Base-by-base conservation (phyloP, 2,329 filamentous ascomycete species). In the Endocalyx cinctus region DNA sequence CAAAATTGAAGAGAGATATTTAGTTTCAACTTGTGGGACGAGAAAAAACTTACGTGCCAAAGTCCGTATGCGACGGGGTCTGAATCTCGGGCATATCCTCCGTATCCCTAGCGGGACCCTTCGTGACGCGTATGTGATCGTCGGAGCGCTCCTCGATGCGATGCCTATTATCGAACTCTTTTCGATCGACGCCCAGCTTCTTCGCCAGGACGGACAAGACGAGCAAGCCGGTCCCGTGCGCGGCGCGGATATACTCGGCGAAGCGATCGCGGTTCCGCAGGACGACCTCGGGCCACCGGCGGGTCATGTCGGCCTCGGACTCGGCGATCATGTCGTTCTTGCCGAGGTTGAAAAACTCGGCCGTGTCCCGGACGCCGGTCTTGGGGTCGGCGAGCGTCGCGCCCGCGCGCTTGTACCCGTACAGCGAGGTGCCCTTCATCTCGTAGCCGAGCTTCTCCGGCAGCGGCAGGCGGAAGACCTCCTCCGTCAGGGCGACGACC, bases 1-100 rank as follows among this genome's bases (percentile, higher is more conserved):
- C 7, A 15, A 11, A 11, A 8, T 16, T 19, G 17, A 25, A 14
- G 23, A 23, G n/a, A n/a, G 20, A 23, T 8, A n/a, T 23, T 23
- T 23, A n/a, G n/a, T 23, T 23, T 23, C n/a, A n/a, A n/a, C n/a
- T n/a, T n/a, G n/a, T n/a, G n/a, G n/a, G n/a, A n/a, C n/a, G n/a
- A n/a, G n/a, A n/a, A n/a, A n/a, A n/a, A n/a, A 47, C 53, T 42
- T 45, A 55, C 51, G 54, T 55, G 12, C 60, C 60, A 31, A 60
- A 63, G 34, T 63, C 60, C 2, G 57, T 62, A 31, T 58, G 57
- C 23, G 48, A 51, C 8, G 50, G 50, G n/a, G 51, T 56, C 40
- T 54, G 54, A 16, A 52, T 55, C 39, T 55, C 48, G 2, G 52
- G 51, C 34, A 51, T 33, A 27, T 56, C 55, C 31, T 54, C 52